Conservation (phyloP, 23 red algal species). For the Gracilariopsis chorda region DNA sequence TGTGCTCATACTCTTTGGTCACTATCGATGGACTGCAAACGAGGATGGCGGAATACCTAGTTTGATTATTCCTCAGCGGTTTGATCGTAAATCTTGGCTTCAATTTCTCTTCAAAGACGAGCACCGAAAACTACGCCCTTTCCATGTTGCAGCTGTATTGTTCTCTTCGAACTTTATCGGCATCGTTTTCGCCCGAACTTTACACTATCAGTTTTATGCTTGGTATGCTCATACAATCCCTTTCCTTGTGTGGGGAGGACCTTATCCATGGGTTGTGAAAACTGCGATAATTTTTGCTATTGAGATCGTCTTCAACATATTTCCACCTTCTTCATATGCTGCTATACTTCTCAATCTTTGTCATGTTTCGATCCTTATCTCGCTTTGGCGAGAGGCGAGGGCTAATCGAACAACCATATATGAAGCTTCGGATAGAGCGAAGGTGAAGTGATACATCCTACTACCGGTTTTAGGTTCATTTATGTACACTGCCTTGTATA, state of each 20-base stretch:
- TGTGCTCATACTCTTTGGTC: constrained; percentile 62
- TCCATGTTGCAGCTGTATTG: constrained; percentile 30
- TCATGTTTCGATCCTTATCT: constrained; percentile 44
- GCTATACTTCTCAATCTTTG: constrained; percentile 59
- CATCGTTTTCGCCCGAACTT: constrained; percentile 72
- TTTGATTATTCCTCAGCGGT: background rate
- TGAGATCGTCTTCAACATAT: constrained; percentile 88
- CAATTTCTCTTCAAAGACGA: background rate
- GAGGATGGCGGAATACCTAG: background rate
- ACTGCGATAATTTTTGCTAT: constrained; percentile 28
- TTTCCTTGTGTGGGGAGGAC: constrained; percentile 35
- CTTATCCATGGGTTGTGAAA: background rate
- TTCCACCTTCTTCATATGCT: constrained; percentile 63
- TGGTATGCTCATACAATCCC: constrained; percentile 88
- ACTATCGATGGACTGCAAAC: constrained; percentile 41
- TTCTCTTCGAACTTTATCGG: constrained; percentile 82
- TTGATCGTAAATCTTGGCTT: background rate
- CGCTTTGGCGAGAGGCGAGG: constrained; percentile 33
- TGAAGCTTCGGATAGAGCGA: background rate
- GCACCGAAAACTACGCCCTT: background rate
- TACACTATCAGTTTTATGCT: constrained; percentile 96
- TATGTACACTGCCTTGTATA: too few species aligned
- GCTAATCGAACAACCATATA: constrained; percentile 17
- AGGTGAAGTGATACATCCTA: background rate
- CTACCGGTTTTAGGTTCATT: too few species aligned